phyloP scores from a whole-genome alignment of 495 filamentous ascomycete species.

The Copromyces sp. region DNA sequence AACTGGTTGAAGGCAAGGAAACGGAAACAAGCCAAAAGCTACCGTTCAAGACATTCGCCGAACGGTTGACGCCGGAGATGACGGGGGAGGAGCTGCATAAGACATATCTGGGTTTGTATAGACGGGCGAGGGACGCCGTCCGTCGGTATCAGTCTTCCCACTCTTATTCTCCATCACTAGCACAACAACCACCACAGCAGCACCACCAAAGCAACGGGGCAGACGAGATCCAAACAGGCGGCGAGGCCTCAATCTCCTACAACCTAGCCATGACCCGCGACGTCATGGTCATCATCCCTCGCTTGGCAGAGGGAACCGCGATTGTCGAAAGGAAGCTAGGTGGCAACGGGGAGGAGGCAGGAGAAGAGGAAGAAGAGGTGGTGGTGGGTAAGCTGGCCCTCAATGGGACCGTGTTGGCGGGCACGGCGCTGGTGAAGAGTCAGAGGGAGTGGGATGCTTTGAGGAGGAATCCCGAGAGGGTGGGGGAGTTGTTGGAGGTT shows the following conservation, averaged over 20 bases:
- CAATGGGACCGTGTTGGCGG: conserved; percentile 74
- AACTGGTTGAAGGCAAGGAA: conserved; percentile 11
- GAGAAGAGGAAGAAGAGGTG: conserved; percentile 19
- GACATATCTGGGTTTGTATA: conserved; percentile 42
- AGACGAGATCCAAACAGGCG: conserved; percentile 14
- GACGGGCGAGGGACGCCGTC: conserved; percentile 29
- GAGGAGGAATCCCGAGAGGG: conserved; percentile 33
- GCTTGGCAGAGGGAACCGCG: conserved; percentile 36
- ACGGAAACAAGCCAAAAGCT: conserved; percentile 21
- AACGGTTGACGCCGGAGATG: conserved; percentile 10
- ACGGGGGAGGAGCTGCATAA: conserved; percentile 15
- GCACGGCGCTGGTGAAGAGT: conserved; percentile 70
- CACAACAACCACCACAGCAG: neutral
- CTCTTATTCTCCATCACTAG: neutral
- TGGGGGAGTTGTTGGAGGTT: conserved; percentile 45
- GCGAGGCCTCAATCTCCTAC: conserved; percentile 56
- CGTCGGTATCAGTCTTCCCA: neutral
- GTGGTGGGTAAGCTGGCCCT: conserved; percentile 51
- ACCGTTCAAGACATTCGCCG: conserved; percentile 17
- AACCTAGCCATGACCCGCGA: conserved; percentile 66
- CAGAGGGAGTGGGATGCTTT: conserved; percentile 61
- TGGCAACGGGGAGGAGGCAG: neutral
- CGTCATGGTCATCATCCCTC: conserved; percentile 59
- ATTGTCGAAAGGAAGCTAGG: conserved; percentile 7
- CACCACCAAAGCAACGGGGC: neutral